phyloP scores from a whole-genome alignment of 345 rosid species.

The Cardiospermum halicacabum region DNA sequence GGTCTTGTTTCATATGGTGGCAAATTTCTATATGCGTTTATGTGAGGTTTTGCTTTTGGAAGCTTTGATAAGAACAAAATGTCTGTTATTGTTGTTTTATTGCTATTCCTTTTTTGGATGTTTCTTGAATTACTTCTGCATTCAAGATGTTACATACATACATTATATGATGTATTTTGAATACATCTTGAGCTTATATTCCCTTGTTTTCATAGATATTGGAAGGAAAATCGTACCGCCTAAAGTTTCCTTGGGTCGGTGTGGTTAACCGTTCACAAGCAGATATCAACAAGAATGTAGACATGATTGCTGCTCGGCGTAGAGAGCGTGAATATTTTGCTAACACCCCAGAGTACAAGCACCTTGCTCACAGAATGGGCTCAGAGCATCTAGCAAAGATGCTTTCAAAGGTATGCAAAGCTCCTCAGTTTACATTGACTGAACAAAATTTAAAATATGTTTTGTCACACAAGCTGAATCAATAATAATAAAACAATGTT shows the following conservation, averaged over 20 bases:
- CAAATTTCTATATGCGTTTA: background rate
- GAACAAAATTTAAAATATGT: background rate
- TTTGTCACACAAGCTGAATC: background rate
- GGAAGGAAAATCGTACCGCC: conserved; percentile 86
- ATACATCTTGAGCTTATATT: conserved; percentile 9
- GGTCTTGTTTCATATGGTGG: background rate
- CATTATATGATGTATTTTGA: background rate
- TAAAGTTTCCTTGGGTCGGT: conserved; percentile 98
- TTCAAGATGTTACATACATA: background rate
- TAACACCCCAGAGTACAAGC: conserved; percentile 84
- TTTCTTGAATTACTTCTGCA: background rate
- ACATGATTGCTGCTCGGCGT: conserved; percentile 97
- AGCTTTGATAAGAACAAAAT: background rate
- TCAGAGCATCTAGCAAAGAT: conserved; percentile 94
- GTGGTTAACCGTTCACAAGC: conserved; percentile 99
- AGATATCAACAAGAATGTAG: conserved; percentile 94
- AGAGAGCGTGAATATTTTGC: conserved; percentile 95
- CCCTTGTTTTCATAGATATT: conserved; percentile 52
- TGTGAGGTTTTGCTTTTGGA: background rate
- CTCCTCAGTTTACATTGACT: background rate
- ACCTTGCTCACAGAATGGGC: conserved; percentile 95
- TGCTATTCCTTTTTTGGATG: background rate
- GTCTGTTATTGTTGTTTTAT: background rate
- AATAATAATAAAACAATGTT: conserved; percentile 5
- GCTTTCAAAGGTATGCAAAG: conserved; percentile 73